Evolutionary conservation across 139 green algal genomes (phyloP).

Genomic region (Chlorella sp.): DNA sequence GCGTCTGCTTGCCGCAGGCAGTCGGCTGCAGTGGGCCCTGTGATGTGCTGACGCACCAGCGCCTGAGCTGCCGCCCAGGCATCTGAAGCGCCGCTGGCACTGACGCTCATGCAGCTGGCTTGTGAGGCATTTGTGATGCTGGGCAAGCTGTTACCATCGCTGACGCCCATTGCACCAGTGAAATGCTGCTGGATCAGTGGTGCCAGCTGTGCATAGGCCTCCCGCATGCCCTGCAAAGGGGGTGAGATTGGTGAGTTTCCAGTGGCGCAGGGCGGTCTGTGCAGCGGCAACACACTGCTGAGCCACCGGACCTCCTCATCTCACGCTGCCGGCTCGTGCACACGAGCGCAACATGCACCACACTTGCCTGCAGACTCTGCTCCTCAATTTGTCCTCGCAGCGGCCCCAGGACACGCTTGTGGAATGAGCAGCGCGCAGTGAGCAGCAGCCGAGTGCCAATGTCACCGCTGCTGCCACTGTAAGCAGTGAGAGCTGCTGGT

Average conservation of each 20-base stretch:
- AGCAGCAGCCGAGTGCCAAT: slow-evolving; percentile 2
- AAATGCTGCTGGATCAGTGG: not conserved
- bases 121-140: not conserved
- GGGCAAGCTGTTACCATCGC: not conserved
- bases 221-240: not conserved
- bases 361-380: slow-evolving; percentile 26
- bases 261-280: too few relatives aligned
- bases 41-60: not conserved
- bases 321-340: too few relatives aligned
- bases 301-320: too few relatives aligned
- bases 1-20: not conserved
- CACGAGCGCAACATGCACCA: too few relatives aligned
- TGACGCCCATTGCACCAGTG: not conserved
- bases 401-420: slow-evolving; percentile 5
- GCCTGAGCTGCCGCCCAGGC: not conserved
- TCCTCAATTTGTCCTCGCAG: slow-evolving; percentile 28
- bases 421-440: slow-evolving; percentile 3
- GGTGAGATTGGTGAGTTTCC: too few relatives aligned
- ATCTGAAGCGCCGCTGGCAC: not conserved
- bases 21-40: not conserved
- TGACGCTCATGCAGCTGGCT: not conserved
- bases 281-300: too few relatives aligned
- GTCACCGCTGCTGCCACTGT: not conserved
- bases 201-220: not conserved
- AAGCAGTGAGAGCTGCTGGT: not conserved